Evolutionary conservation across 2,329 filamentous ascomycete species (phyloP), one percentile per base, ranked within the genome.

Genomic region (Trematosphaeria pertusa): DNA sequence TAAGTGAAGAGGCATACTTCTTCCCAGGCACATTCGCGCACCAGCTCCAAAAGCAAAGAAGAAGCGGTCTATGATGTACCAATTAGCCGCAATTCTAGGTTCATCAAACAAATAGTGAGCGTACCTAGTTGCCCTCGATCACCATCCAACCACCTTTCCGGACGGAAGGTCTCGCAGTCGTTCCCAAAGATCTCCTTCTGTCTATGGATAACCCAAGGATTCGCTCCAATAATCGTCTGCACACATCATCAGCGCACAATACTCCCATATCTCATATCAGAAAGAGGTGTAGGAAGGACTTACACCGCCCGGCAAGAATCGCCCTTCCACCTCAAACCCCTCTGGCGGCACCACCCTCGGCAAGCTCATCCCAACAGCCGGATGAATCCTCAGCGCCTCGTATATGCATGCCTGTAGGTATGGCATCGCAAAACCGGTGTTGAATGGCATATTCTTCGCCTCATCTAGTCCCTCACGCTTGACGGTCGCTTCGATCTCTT

Each of bases 21-120:
- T 45, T 6, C 66, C 66, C 17, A 63, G 47, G 42, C 63, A 65
- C 19, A 62, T 59, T 10, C 67, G 47, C 1, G 66, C 57, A 1
- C 69, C 69, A 9, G 52, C 42, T 6, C 69, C 69, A 46, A 71
- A 72, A 0, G 69, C 56, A 45, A 71, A 70, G 54, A 71, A 72
- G 58, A 59, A 69, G 3, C 69, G 39, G 8, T 22, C 35, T 37
- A 9, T 9, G 12, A 18, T n/a, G 6, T 3, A 17, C 19, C 17
- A 18, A 5, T 18, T 9, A 5, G 11, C 5, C 15, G 28, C 15
- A 14, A n/a, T 31, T 5, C 5, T 12, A 12, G 12, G 7, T 12
- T 28, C 8, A 28, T 28, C 8, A 28, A 8, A 12, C 8, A 28
- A 8, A 28, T 28, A 28, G 12, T 61, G 3, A 62, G 58, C 5